phyloP scores from a whole-genome alignment of 2,329 filamentous ascomycete species.

The Penicillium vulpinum region DNA sequence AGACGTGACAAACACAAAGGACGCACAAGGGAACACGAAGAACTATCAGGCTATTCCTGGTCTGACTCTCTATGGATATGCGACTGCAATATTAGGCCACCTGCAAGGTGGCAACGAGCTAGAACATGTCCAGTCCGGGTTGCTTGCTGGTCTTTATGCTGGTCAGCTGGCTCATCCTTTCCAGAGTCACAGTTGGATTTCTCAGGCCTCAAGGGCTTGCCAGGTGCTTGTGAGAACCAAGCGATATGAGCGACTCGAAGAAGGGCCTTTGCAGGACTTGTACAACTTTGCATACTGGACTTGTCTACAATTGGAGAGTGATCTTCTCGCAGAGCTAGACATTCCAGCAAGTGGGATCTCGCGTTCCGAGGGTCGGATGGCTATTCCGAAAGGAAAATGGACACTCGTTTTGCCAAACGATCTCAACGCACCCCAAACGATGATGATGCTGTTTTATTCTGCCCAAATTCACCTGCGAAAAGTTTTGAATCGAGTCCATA shows the following conservation, averaged over 20 bases:
- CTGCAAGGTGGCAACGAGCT: constrained; percentile 76
- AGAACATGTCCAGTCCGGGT: constrained; percentile 78
- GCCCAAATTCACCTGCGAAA: constrained; percentile 63
- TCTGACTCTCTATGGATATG: constrained; percentile 83
- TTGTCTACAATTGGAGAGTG: constrained; percentile 88
- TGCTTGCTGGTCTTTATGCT: constrained; percentile 84
- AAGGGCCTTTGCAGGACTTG: constrained; percentile 55
- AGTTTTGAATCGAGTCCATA: constrained; percentile 57
- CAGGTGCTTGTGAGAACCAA: constrained; percentile 71
- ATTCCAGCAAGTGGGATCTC: constrained; percentile 63
- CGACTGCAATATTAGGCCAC: constrained; percentile 81
- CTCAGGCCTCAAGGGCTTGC: constrained; percentile 59
- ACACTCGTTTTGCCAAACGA: constrained; percentile 35
- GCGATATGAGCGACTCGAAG: constrained; percentile 36
- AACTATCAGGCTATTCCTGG: constrained; percentile 89
- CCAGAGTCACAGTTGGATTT: constrained; percentile 76
- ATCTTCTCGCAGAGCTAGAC: constrained; percentile 84
- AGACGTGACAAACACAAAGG: constrained; percentile 13
- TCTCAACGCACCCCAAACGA: constrained; percentile 36
- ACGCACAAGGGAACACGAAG: constrained; percentile 37
- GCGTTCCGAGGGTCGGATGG: constrained; percentile 51
- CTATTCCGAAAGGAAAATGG: constrained; percentile 40
- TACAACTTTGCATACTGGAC: constrained; percentile 85
- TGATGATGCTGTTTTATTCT: constrained; percentile 59
- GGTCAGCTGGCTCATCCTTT: constrained; percentile 83